Conservation (phyloP, 306 rosid genomes). For the Cucurbita ficifolia region DNA sequence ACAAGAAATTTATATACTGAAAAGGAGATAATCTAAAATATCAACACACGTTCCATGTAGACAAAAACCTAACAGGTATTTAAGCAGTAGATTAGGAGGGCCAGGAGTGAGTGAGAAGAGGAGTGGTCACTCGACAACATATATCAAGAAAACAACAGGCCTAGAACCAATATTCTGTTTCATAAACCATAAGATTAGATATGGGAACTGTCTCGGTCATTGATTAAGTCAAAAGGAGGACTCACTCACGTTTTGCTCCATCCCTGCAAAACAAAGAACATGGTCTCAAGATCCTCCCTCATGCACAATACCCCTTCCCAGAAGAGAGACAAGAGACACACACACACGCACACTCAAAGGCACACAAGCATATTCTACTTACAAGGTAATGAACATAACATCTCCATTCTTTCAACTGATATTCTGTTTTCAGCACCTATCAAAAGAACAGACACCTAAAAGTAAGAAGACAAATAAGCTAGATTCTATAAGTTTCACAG, state of each 20-base stretch:
- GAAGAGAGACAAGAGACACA: not conserved
- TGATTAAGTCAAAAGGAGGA: not conserved
- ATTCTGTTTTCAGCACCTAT: conserved; percentile 35
- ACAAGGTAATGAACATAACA: conserved; percentile 67
- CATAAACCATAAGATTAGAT: not conserved
- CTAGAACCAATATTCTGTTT: not conserved
- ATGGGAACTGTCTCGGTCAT: not conserved
- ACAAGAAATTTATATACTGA: not conserved
- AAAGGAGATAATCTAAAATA: not conserved
- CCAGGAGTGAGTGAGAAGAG: not conserved
- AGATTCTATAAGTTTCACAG: not conserved
- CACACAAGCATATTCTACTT: conserved; percentile 7
- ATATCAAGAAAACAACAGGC: not conserved
- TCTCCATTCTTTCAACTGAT: conserved; percentile 22
- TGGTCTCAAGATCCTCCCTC: not conserved
- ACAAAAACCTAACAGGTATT: not conserved
- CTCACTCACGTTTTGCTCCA: conserved; percentile 65
- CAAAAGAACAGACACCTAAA: conserved; percentile 3
- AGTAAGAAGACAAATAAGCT: not conserved
- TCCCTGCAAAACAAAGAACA: conserved; percentile 42
- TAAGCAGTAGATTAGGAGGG: not conserved
- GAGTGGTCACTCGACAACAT: not conserved
- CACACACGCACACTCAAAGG: not conserved
- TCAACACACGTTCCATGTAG: not conserved
- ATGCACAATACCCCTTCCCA: not conserved